Conservation (phyloP, 176 grass and related monocot species). For the Cenchrus americanus region DNA sequence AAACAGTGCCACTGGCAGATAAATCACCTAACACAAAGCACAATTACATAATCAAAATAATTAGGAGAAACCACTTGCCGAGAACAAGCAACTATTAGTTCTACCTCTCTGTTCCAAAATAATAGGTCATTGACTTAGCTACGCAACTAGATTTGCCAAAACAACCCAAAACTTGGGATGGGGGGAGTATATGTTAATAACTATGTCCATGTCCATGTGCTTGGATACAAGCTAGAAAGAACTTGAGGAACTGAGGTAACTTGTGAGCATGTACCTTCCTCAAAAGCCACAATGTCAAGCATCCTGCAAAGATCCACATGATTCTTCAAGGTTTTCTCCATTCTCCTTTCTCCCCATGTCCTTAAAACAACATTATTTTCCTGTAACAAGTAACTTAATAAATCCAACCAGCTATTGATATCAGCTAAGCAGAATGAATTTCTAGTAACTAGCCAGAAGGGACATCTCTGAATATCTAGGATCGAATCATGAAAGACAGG, state of each 20-base stretch:
- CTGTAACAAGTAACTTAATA: constrained; percentile 27
- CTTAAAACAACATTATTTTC: constrained; percentile 74
- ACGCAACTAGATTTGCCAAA: too few species aligned
- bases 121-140: too few species aligned
- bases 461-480: neutral
- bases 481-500: neutral
- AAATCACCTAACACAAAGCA: too few species aligned
- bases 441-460: neutral
- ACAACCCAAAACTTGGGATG: too few species aligned
- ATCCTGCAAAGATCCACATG: constrained; percentile 84
- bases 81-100: too few species aligned
- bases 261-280: constrained; percentile 58
- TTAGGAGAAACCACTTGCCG: too few species aligned
- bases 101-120: too few species aligned
- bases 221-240: neutral
- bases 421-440: constrained; percentile 3
- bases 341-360: constrained; percentile 68
- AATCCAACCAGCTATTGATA: constrained; percentile 17
- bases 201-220: neutral
- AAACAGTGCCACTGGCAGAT: too few species aligned
- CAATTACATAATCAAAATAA: too few species aligned
- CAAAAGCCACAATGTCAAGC: constrained; percentile 77
- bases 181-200: too few species aligned
- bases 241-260: neutral
- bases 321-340: constrained; percentile 69